Evolutionary conservation across 2,329 filamentous ascomycete genomes (phyloP), one percentile per base, ranked within the genome.

Genomic region (Whalleya microplaca): DNA sequence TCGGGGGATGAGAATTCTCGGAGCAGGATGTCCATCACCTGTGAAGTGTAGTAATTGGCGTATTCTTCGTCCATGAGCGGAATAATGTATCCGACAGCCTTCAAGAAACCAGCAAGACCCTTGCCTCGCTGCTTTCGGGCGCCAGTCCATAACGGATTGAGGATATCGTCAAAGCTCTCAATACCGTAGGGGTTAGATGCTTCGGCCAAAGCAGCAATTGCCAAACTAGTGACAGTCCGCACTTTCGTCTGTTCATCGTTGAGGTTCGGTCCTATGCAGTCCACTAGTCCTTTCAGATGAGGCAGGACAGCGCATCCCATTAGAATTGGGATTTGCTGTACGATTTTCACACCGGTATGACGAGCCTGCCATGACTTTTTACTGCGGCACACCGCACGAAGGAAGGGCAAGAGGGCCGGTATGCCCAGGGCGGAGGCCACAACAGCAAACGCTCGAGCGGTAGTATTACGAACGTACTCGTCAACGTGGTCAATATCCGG

Each of bases 11-110:
- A 90, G 70, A 99, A 99, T 72, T 99, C 95, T 68, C 95, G 87
- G 27, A 98, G 85, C 14, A 99, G 79, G 68, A 98, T 98, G 74
- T 98, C 95, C 94, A 99, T 98, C 69, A 99, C 97, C 74, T 99
- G 93, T 65, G 88, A 91, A 8, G 95, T 98, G 71, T 99, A 99
- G 78, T 99, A 99, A 73, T 97, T 98, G 75, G 95, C 94, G 73
- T 97, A 98, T 71, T 99, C 95, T 75, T 99, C 95, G 77, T 99
- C 95, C 95, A 99, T 99, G 50, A 99, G 84, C 3, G 95, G 95
- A 61, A 99, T 98, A 70, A 99, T 96, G 73, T 95, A 98, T 21
- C 95, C 95, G 43, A 99, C 94, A 45, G 95, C 95, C 77, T 99
- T 99, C 59, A 99, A 80, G 75, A 97, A 99, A 14, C 92, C 94